These are phyloP conservation scores for Leccinum imitatum DNA, from an alignment of 768 basidiomycete species.

Conservation along the genomic window DNA sequence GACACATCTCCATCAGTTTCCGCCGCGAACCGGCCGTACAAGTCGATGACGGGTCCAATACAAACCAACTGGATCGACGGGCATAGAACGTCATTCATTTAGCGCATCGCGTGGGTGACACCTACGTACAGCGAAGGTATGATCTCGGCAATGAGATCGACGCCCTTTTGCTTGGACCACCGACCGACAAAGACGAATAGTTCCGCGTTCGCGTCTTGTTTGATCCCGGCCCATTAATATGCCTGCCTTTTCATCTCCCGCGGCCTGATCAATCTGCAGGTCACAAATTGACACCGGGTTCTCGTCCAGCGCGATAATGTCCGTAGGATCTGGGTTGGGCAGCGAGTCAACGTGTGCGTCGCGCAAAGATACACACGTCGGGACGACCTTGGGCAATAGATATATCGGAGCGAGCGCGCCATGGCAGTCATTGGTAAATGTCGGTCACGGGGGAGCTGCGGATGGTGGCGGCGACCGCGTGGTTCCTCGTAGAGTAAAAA, in stretches of 20 bases:
- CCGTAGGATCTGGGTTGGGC: conserved; percentile 92
- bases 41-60: conserved; percentile 92
- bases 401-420: conserved; percentile 91
- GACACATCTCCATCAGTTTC: conserved; percentile 97
- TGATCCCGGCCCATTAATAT: conserved; percentile 93
- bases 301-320: conserved; percentile 90
- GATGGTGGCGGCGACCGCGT: conserved; percentile 91
- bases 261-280: conserved; percentile 72
- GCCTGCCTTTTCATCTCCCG: conserved; percentile 89
- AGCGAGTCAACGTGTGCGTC: conserved; percentile 96
- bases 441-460: conserved; percentile 85
- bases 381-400: conserved; percentile 86
- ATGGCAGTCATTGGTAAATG: conserved; percentile 96
- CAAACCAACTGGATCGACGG: conserved; percentile 83
- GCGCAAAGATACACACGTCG: conserved; percentile 88
- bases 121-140: conserved; percentile 79
- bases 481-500: conserved; percentile 99
- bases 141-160: conserved; percentile 93
- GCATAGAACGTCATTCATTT: conserved; percentile 31
- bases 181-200: conserved; percentile 96
- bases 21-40: conserved; percentile 93
- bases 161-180: conserved; percentile 98
- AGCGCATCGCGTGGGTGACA: neutral
- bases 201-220: conserved; percentile 86
- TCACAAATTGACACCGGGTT: conserved; percentile 67